Base-by-base conservation (phyloP, 2,329 filamentous ascomycete species). In the Clarireedia homoeocarpa region DNA sequence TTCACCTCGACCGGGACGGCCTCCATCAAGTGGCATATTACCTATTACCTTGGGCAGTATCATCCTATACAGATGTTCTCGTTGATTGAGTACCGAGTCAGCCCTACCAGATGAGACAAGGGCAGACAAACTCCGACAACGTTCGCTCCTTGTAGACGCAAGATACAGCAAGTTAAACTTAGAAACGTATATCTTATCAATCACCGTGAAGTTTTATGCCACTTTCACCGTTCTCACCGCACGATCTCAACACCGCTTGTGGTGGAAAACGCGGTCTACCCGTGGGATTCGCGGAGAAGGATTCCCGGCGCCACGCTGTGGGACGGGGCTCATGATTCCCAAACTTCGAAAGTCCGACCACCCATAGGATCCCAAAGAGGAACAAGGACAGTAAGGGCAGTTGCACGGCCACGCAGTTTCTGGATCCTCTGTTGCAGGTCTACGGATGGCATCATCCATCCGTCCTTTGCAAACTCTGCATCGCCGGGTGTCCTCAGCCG, bases 31-130 rank as follows among this genome's bases (percentile, higher is more conserved):
- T 9, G 30, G 10, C 3, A 42, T 42, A n/a, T 42, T n/a, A 26
- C 10, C 12, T 20, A 42, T 15, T n/a, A 26, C 10, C 12, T 20
- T 24, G 42, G 14, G 17, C 5, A 20, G 24, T 46, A 23, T 46
- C 12, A 7, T 26, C 10, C 20, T 6, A 7, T 24, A 42, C 20
- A 17, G 17, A 42, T 20, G n/a, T 42, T 15, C 9, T 24, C 17
- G 20, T 46, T 23, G 20, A 47, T 23, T 2, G 5, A 23, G 12
- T 53, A 47, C 51, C n/a, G 30, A 53, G 15, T 53, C 42, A 53
- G 42, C 51, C 42, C 46, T 47, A 47, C 42, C 10, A 24, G 20
- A 53, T 52, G 42, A 53, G 42, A 47, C 51, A 53, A 53, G 40
- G 47, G 26, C 42, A 47, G 39, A 45, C 40, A 36, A 52, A 20